These are phyloP conservation scores for Ensete ventricosum DNA, from an alignment of 176 grass and related monocot species.

Conservation along the genomic window DNA sequence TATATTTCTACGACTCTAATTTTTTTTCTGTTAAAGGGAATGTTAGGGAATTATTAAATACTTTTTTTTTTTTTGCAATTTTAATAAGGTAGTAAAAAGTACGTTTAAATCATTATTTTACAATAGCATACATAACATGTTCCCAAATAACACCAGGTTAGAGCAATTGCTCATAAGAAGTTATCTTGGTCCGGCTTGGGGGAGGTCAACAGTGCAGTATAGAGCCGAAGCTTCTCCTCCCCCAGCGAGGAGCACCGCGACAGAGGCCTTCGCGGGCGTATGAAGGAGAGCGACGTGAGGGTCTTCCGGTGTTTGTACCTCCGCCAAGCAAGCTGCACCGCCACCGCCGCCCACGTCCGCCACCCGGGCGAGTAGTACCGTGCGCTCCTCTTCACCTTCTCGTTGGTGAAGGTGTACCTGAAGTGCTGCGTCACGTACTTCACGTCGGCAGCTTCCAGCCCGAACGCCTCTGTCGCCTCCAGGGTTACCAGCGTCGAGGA, in stretches of 20 bases:
- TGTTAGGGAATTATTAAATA: too few relatives aligned
- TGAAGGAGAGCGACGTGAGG: constrained; percentile 58
- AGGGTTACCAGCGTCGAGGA: constrained; percentile 59
- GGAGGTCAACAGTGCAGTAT: constrained; percentile 71
- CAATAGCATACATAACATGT: too few relatives aligned
- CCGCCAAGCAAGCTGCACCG: constrained; percentile 73
- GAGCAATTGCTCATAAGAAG: background rate
- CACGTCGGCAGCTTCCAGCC: constrained; percentile 25
- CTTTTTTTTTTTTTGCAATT: too few relatives aligned
- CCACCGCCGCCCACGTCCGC: constrained; percentile 85
- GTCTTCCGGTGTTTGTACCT: constrained; percentile 73
- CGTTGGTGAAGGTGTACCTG: constrained; percentile 79
- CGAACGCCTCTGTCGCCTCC: constrained; percentile 59
- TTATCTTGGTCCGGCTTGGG: constrained; percentile 80
- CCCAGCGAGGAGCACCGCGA: constrained; percentile 71
- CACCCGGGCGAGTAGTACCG: constrained; percentile 92
- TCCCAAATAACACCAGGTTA: too few relatives aligned
- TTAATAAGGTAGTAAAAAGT: too few relatives aligned
- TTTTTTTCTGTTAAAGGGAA: too few relatives aligned
- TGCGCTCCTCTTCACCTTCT: constrained; percentile 64
- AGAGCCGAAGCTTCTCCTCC: constrained; percentile 81
- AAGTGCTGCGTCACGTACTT: constrained; percentile 98
- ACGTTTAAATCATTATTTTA: too few relatives aligned
- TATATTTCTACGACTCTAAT: too few relatives aligned
- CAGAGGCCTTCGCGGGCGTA: constrained; percentile 51